Evolutionary conservation across 495 filamentous ascomycete genomes (phyloP), one percentile per base, ranked within the genome.

Genomic region (Daldinia decipiens): DNA sequence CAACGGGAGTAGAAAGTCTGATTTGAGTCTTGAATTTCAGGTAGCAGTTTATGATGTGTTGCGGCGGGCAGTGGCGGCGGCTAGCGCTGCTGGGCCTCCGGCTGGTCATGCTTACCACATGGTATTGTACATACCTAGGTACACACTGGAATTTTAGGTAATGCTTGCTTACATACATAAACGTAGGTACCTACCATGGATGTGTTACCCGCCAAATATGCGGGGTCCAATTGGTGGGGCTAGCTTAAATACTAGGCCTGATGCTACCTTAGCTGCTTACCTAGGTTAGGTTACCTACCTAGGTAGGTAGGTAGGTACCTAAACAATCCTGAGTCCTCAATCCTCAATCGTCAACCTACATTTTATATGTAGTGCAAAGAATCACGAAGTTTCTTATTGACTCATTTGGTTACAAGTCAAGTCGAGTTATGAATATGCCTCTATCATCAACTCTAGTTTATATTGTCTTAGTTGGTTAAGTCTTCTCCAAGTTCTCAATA

Each of bases 31-130:
- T 65, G 50, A 65, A 72, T 68, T 72, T 72, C 65, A 72, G 70
- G 70, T 72, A 72, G 70, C 70, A 72, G 70, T 65, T 65, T 60
- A 72, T 72, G 65, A 72, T 72, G 70, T 68, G 70, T 68, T 60
- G 69, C 64, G 43, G 62, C 58, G 58, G 69, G 39, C 45, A 47
- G 58, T 52, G 56, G 69, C 53, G 63, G 64, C 68, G 59, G 68
- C 62, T 70, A 70, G 67, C 61, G 67, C 55, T 59, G 47, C 54
- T 62, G 43, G 26, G 8, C 11, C 4, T 19, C 43, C 43, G 19
- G 43, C 17, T 24, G 19, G 43, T 21, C 55, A 11, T 59, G 55
- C 56, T 43, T 59, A 59, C 56, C 34, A 40, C 34, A 59, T 24
- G 7, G 2, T n/a, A n/a, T n/a, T n/a, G n/a, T n/a, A n/a, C n/a